phyloP scores from a whole-genome alignment of 805 yeast species.

The Pichia ethanolica region DNA sequence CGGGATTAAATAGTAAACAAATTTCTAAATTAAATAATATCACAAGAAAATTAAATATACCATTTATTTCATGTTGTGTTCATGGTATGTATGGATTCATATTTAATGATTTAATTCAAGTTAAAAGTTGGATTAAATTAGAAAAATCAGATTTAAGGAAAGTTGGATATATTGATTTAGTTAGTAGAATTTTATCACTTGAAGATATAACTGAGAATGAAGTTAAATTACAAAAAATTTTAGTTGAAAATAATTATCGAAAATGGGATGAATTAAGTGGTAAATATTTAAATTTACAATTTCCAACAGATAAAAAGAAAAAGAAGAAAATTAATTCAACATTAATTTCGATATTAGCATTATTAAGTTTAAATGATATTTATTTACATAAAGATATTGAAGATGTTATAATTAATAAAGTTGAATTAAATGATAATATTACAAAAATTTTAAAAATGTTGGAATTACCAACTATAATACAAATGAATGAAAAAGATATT shows the following conservation, averaged over 20 bases:
- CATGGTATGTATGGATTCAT: constrained; percentile 82
- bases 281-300: constrained; percentile 7
- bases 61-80: constrained; percentile 60
- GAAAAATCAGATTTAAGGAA: constrained; percentile 44
- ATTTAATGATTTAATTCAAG: constrained; percentile 68
- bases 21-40: constrained; percentile 42
- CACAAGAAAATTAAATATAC: constrained; percentile 49
- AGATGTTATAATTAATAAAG: constrained; percentile 15
- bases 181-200: constrained; percentile 38
- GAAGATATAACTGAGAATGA: constrained; percentile 27
- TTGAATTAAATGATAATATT: constrained; percentile 27
- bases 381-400: constrained; percentile 14
- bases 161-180: constrained; percentile 39
- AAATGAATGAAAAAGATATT: constrained; percentile 29
- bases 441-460: constrained; percentile 29
- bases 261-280: constrained; percentile 25
- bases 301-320: constrained; percentile 25
- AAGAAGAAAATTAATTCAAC: constrained; percentile 46
- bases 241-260: constrained; percentile 31
- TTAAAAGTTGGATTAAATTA: constrained; percentile 47
- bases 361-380: constrained; percentile 36
- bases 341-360: constrained; percentile 52
- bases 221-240: constrained; percentile 29
- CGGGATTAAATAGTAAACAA: constrained; percentile 46
- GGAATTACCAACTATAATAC: constrained; percentile 39